These are phyloP conservation scores for Xerocomus potaroensis DNA, from an alignment of 768 basidiomycete genomes.

Conservation along the genomic window DNA sequence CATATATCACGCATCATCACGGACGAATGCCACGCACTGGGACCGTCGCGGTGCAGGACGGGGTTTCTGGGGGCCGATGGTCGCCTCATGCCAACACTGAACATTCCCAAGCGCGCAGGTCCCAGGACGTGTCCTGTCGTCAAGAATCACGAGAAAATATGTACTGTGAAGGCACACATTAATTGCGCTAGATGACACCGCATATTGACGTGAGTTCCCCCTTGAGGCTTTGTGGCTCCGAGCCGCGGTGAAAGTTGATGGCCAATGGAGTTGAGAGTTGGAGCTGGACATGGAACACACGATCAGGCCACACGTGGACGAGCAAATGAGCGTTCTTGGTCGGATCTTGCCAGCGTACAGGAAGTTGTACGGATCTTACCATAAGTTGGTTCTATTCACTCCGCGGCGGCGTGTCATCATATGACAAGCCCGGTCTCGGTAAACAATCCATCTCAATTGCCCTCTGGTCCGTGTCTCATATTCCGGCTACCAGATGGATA, in stretches of 20 bases:
- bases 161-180: too few relatives aligned
- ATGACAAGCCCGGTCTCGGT: background rate
- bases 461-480: background rate
- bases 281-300: background rate
- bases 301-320: constrained; percentile 2
- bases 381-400: background rate
- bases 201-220: too few relatives aligned
- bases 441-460: background rate
- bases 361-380: constrained; percentile 13
- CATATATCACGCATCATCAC: too few relatives aligned
- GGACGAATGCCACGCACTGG: too few relatives aligned
- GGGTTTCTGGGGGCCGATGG: too few relatives aligned
- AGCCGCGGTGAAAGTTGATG: too few relatives aligned
- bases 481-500: background rate
- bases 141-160: background rate
- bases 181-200: too few relatives aligned
- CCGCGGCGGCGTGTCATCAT: background rate
- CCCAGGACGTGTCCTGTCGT: background rate
- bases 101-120: background rate
- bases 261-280: background rate
- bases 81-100: background rate
- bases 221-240: too few relatives aligned
- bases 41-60: too few relatives aligned
- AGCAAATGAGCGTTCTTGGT: background rate
- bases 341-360: constrained; percentile 15